Evolutionary conservation across 139 green algal genomes (phyloP).

Genomic region (Micractinium sp.): DNA sequence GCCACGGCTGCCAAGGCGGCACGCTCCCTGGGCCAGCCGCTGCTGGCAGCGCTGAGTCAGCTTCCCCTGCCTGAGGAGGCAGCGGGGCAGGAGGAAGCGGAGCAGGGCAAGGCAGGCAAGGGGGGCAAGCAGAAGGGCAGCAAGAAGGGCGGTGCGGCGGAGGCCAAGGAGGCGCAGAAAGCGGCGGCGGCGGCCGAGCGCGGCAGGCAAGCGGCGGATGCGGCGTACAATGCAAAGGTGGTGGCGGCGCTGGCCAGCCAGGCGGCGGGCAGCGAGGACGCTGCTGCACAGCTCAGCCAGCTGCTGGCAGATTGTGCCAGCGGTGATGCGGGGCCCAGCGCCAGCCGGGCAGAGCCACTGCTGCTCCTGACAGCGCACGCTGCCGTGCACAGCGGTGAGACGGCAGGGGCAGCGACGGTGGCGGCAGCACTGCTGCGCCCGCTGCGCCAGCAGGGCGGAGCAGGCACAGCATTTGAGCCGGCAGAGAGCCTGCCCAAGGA

Average conservation of each 20-base stretch:
- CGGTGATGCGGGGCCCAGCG: background rate
- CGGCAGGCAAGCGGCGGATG: background rate
- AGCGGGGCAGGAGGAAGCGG: background rate
- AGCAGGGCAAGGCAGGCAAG: background rate
- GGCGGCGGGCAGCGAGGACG: background rate
- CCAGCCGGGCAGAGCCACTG: background rate
- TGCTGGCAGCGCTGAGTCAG: constrained; percentile 11
- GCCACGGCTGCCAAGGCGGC: constrained; percentile 13
- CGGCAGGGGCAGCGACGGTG: background rate
- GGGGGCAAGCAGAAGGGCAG: background rate
- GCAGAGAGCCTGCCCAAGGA: background rate
- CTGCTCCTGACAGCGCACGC: constrained; percentile 29
- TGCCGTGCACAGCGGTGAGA: background rate
- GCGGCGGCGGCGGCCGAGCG: background rate
- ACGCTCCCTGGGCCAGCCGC: background rate
- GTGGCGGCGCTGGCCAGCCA: constrained; percentile 8
- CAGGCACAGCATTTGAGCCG: background rate
- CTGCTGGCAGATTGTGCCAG: background rate
- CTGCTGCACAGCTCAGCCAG: background rate
- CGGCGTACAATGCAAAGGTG: constrained; percentile 12
- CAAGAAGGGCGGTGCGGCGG: constrained; percentile 1
- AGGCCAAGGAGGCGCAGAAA: background rate
- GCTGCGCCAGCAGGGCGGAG: background rate
- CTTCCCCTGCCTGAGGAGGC: background rate
- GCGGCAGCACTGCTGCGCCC: background rate